Evolutionary conservation across 2,329 filamentous ascomycete genomes (phyloP).

Genomic region (Penicillium capsulatum): DNA sequence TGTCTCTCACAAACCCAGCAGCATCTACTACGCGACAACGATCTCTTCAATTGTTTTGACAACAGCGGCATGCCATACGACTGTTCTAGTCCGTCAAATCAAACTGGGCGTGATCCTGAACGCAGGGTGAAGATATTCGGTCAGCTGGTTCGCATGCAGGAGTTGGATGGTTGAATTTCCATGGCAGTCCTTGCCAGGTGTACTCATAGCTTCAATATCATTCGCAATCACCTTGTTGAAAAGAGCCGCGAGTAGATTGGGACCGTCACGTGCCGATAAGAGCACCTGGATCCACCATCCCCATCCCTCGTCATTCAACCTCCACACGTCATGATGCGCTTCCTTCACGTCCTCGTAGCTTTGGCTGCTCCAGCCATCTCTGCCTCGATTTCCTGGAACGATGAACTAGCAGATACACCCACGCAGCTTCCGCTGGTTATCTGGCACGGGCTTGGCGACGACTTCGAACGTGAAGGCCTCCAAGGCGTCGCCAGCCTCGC

Average conservation of each 20-base stretch:
- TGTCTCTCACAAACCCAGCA: not conserved
- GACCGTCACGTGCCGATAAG: conserved; percentile 15
- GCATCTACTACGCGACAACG: not conserved
- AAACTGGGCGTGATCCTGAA: no score
- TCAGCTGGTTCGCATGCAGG: conserved; percentile 8
- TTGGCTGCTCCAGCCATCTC: conserved; percentile 15
- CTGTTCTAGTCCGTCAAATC: no score
- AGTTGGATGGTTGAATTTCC: no score
- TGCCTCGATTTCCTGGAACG: conserved; percentile 15
- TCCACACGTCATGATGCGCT: conserved; percentile 7
- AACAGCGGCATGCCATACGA: no score
- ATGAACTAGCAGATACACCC: conserved; percentile 21
- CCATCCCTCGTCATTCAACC: conserved; percentile 1
- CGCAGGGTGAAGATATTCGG: conserved; percentile 14
- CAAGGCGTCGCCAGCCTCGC: conserved; percentile 67
- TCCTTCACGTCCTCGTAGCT: conserved; percentile 16
- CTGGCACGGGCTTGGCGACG: conserved; percentile 76
- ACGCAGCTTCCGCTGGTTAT: conserved; percentile 78
- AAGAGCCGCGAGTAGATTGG: no score
- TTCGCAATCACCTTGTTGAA: no score
- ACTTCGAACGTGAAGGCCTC: conserved; percentile 72
- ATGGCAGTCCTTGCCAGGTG: no score
- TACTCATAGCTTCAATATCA: no score
- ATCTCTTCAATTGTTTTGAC: not conserved
- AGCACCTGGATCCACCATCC: conserved; percentile 5